These are phyloP conservation scores for Calonectria naviculata DNA, from an alignment of 2,329 filamentous ascomycete species.

Conservation along the genomic window DNA sequence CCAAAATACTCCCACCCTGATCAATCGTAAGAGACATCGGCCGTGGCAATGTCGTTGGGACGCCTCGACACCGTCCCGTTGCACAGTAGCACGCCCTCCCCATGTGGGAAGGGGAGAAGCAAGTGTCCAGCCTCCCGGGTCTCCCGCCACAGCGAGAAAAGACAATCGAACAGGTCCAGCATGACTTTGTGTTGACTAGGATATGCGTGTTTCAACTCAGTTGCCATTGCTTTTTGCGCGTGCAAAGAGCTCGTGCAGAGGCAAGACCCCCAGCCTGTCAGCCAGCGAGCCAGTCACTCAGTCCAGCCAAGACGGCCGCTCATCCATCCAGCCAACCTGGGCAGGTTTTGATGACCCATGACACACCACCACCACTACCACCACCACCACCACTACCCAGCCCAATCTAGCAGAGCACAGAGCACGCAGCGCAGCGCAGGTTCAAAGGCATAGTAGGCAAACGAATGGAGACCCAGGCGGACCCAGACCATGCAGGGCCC, in stretches of 20 bases:
- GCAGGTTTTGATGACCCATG: constrained; percentile 20
- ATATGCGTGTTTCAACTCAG: constrained; percentile 16
- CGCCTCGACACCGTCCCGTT: constrained; percentile 40
- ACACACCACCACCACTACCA: constrained; percentile 16
- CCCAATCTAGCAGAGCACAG: not conserved
- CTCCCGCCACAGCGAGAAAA: constrained; percentile 34
- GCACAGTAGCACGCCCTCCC: constrained; percentile 35
- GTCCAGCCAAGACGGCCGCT: constrained; percentile 21
- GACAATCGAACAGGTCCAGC: constrained; percentile 26
- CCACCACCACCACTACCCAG: not conserved
- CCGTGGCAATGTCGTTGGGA: constrained; percentile 17
- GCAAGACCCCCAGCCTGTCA: constrained; percentile 23
- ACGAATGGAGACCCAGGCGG: constrained; percentile 19
- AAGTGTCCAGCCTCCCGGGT: constrained; percentile 37
- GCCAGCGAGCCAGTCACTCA: constrained; percentile 29
- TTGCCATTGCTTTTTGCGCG: constrained; percentile 3
- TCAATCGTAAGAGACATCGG: constrained; percentile 5
- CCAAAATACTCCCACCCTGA: constrained; percentile 6
- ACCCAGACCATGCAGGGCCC: not conserved
- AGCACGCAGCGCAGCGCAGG: constrained; percentile 16
- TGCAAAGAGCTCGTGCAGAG: constrained; percentile 8
- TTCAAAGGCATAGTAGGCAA: constrained; percentile 15
- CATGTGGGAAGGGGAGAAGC: constrained; percentile 31
- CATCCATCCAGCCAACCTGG: constrained; percentile 29
- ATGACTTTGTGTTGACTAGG: not conserved